These are phyloP conservation scores for Eimeria falciformis DNA, from an alignment of 169 alveolate species.

Conservation along the genomic window DNA sequence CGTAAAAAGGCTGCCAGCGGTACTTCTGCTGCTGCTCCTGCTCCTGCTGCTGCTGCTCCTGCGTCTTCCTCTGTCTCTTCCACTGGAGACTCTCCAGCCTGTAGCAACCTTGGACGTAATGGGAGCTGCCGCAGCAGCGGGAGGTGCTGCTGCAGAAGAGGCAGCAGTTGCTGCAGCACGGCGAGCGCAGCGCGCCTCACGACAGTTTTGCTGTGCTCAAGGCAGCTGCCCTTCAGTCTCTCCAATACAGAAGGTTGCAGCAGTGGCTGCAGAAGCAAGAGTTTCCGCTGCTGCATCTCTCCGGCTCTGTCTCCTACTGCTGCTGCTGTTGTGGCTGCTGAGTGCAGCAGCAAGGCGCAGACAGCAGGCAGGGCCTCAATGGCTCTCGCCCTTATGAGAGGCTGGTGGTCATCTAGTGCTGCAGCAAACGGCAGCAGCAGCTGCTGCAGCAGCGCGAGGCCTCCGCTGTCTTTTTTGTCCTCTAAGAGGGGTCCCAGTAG, in stretches of 20 bases:
- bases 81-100: slow-evolving; percentile 29
- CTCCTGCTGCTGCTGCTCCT: background rate
- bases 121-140: slow-evolving; percentile 66
- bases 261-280: slow-evolving; percentile 45
- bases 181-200: slow-evolving; percentile 38
- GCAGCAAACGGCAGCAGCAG: slow-evolving; percentile 66
- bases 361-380: slow-evolving; percentile 56
- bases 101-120: background rate
- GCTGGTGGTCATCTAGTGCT: slow-evolving; percentile 40
- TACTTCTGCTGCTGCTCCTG: slow-evolving; percentile 46
- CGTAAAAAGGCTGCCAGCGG: background rate
- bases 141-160: slow-evolving; percentile 67
- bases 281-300: slow-evolving; percentile 16
- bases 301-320: slow-evolving; percentile 15
- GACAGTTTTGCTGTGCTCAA: slow-evolving; percentile 62
- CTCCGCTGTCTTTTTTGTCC: background rate
- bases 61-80: background rate
- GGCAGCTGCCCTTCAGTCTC: slow-evolving; percentile 16
- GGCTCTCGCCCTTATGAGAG: slow-evolving; percentile 28
- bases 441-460: slow-evolving; percentile 56
- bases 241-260: slow-evolving; percentile 40
- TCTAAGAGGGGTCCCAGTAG: slow-evolving; percentile 31
- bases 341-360: slow-evolving; percentile 36
- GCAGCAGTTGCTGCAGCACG: slow-evolving; percentile 66
- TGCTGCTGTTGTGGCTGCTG: slow-evolving; percentile 60